phyloP scores from a whole-genome alignment of 2,329 filamentous ascomycete genomes.

The Penicillium sp. region DNA sequence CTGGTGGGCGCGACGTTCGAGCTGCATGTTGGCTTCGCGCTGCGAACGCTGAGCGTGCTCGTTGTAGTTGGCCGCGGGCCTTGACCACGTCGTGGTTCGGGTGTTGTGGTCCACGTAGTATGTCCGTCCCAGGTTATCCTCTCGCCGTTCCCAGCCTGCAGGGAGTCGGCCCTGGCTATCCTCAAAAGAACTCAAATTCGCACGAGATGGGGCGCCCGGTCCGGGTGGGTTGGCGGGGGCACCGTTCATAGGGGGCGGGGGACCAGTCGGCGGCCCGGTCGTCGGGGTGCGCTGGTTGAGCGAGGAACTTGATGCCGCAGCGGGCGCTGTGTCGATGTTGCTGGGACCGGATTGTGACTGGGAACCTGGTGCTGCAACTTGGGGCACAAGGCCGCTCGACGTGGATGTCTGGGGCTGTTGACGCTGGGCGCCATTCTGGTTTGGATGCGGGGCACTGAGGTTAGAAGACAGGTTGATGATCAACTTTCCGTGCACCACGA shows the following conservation, averaged over 20 bases:
- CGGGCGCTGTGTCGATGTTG: constrained; percentile 31
- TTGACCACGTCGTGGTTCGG: constrained; percentile 92
- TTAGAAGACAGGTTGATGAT: constrained; percentile 97
- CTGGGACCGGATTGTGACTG: constrained; percentile 29
- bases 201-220: constrained; percentile 46
- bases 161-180: constrained; percentile 92
- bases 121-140: constrained; percentile 91
- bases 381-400: constrained; percentile 42
- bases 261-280: constrained; percentile 40
- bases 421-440: constrained; percentile 44
- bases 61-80: constrained; percentile 77
- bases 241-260: constrained; percentile 43
- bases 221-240: constrained; percentile 34
- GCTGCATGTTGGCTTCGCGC: constrained; percentile 86
- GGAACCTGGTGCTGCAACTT: constrained; percentile 30
- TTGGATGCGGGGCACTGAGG: constrained; percentile 67
- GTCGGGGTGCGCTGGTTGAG: constrained; percentile 38
- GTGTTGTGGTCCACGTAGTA: constrained; percentile 99
- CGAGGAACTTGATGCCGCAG: constrained; percentile 35
- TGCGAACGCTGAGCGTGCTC: constrained; percentile 74
- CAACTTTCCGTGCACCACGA: constrained; percentile 95
- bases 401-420: constrained; percentile 35
- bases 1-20: constrained; percentile 90
- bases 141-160: constrained; percentile 90
- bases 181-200: constrained; percentile 86